phyloP scores from a whole-genome alignment of 129 eudicot species.

The Ambrosia artemisiifolia region DNA sequence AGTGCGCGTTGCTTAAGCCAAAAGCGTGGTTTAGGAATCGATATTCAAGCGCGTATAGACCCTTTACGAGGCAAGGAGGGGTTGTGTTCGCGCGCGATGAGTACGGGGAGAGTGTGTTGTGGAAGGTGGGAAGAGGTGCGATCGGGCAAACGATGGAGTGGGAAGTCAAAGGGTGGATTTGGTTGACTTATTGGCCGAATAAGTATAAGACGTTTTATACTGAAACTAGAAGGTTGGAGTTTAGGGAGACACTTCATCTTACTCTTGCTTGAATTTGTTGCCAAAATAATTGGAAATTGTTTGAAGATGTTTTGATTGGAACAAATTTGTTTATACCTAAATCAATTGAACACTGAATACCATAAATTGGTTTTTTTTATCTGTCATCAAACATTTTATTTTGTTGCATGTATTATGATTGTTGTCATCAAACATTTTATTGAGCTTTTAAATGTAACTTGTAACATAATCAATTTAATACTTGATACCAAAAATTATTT shows the following conservation, averaged over 20 bases:
- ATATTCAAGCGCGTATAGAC: conserved; percentile 64
- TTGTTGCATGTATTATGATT: too few relatives aligned
- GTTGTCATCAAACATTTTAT: too few relatives aligned
- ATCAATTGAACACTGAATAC: too few relatives aligned
- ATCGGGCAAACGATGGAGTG: conserved; percentile 69
- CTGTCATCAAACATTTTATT: too few relatives aligned
- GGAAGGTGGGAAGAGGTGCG: conserved; percentile 72
- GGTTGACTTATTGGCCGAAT: conserved; percentile 95
- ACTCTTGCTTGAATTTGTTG: conserved; percentile 33
- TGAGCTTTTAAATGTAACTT: too few relatives aligned
- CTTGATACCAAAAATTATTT: too few relatives aligned
- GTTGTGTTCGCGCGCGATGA: conserved; percentile 79
- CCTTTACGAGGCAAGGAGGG: conserved; percentile 88
- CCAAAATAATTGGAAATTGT: not conserved
- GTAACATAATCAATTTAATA: too few relatives aligned
- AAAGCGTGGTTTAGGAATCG: conserved; percentile 82
- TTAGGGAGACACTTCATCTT: conserved; percentile 59
- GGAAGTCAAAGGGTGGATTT: conserved; percentile 80
- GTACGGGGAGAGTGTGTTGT: conserved; percentile 79
- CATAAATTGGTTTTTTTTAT: too few relatives aligned
- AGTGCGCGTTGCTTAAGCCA: conserved; percentile 52
- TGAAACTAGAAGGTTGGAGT: conserved; percentile 81
- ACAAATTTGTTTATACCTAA: not conserved
- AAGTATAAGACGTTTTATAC: conserved; percentile 61
- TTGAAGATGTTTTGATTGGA: not conserved